A percentile compares a stretch with the other conserved stretches of the same genome.
These are phyloP conservation scores for Starmerella roubikii DNA, from an alignment of 805 yeast genomes.

Conservation along the genomic window DNA sequence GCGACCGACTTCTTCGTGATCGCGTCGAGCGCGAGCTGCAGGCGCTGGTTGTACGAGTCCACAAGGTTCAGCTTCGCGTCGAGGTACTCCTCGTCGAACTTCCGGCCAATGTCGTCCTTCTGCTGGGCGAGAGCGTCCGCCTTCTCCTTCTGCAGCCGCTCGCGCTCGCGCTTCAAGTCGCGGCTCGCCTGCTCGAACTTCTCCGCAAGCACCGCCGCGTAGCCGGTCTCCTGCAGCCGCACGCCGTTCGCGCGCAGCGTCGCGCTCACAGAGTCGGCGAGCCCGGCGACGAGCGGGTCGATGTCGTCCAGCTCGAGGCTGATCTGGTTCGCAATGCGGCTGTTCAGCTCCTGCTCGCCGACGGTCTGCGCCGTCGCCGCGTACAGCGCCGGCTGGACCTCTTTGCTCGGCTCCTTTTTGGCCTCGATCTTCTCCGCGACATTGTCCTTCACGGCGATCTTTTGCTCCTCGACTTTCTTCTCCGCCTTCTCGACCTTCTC, in stretches of 20 bases:
- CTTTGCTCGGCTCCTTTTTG: background rate
- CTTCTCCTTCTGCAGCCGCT: conserved; percentile 4
- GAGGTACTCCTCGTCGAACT: conserved; percentile 22
- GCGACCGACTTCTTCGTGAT: conserved; percentile 49
- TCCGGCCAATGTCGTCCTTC: conserved; percentile 7
- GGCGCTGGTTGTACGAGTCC: conserved; percentile 43
- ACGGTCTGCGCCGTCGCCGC: background rate
- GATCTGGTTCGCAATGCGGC: background rate
- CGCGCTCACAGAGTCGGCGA: conserved; percentile 18
- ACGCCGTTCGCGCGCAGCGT: conserved; percentile 16
- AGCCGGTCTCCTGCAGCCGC: conserved; percentile 9
- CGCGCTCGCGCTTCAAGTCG: conserved; percentile 9
- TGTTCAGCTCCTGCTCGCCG: background rate
- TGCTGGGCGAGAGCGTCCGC: conserved; percentile 3
- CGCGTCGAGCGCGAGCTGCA: conserved; percentile 52
- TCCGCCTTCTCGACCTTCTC: background rate
- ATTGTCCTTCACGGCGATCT: background rate
- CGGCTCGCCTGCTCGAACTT: conserved; percentile 13
- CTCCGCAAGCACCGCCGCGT: conserved; percentile 8
- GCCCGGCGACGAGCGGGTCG: conserved; percentile 20
- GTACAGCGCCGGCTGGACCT: background rate
- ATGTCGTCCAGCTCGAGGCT: conserved; percentile 7
- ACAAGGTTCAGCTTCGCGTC: conserved; percentile 43
- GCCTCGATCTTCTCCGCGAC: background rate
- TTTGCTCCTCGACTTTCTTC: background rate